phyloP scores from a whole-genome alignment of 352 stramenopile species.

The Phytophthora fragariae region DNA sequence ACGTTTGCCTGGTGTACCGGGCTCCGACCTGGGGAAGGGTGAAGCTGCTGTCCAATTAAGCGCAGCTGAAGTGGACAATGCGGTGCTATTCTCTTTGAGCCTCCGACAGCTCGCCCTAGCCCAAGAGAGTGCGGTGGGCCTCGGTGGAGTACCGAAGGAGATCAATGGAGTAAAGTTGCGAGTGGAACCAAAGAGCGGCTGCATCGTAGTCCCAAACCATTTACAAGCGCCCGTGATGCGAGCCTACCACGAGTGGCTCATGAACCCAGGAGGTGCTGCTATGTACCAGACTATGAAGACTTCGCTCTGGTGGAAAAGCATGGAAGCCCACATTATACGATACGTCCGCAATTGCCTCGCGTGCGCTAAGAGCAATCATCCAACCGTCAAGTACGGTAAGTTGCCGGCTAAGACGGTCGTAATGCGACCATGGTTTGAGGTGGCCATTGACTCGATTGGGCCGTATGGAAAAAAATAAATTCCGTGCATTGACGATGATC shows the following conservation, averaged over 20 bases:
- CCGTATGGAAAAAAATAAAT: constrained; percentile 8
- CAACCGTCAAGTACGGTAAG: constrained; percentile 13
- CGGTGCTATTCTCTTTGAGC: not conserved
- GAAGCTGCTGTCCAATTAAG: not conserved
- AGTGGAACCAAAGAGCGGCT: not conserved
- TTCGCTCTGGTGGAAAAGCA: constrained; percentile 3
- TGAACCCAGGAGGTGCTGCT: constrained; percentile 1
- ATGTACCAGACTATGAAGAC: constrained; percentile 11
- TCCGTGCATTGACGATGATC: constrained; percentile 4
- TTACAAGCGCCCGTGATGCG: not conserved
- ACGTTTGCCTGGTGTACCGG: not conserved
- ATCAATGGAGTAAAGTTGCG: constrained; percentile 9
- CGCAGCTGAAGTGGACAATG: not conserved
- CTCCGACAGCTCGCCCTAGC: constrained; percentile 1
- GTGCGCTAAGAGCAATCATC: constrained; percentile 7
- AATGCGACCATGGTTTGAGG: constrained; percentile 2
- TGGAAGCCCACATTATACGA: not conserved
- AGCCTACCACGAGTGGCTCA: constrained; percentile 13
- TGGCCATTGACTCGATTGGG: constrained; percentile 8
- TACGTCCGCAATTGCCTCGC: constrained; percentile 4
- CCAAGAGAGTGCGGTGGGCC: not conserved
- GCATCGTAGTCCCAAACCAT: not conserved
- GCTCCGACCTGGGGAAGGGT: not conserved
- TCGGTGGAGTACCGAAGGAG: not conserved
- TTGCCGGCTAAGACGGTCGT: constrained; percentile 9